Evolutionary conservation across 495 filamentous ascomycete genomes (phyloP).

Genomic region (Neurospora hispaniola): DNA sequence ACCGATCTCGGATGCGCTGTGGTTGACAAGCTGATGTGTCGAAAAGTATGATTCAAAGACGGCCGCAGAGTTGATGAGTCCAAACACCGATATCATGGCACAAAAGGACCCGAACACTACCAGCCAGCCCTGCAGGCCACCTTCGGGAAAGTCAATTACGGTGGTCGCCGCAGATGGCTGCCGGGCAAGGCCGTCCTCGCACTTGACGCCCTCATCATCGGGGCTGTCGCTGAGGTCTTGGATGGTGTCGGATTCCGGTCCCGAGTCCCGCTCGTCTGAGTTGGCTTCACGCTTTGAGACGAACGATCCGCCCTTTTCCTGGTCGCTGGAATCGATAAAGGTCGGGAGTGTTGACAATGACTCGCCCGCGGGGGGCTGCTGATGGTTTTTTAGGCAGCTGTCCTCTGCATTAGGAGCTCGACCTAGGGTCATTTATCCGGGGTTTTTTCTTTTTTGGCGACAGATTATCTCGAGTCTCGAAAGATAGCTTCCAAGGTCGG

Average conservation of each 20-base stretch:
- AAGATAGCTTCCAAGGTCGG: not conserved
- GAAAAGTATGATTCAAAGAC: constrained; percentile 54
- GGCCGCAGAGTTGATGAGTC: constrained; percentile 52
- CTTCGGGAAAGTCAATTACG: constrained; percentile 44
- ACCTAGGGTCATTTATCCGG: constrained; percentile 16
- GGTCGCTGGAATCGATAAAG: constrained; percentile 2
- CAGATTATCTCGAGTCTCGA: not conserved
- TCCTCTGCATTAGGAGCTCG: constrained; percentile 27
- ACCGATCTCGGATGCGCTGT: constrained; percentile 46
- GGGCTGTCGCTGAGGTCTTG: not conserved
- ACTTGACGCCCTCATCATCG: not conserved
- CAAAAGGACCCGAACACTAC: constrained; percentile 51
- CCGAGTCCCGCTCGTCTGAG: constrained; percentile 1
- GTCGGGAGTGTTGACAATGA: constrained; percentile 1
- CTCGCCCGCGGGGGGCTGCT: constrained; percentile 6
- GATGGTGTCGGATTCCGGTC: not conserved
- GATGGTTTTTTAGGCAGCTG: constrained; percentile 33
- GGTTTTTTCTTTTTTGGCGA: not conserved
- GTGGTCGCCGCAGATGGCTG: constrained; percentile 12
- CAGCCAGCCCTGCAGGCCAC: constrained; percentile 49
- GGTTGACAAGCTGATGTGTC: constrained; percentile 44
- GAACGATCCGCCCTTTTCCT: constrained; percentile 1
- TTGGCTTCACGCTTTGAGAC: not conserved
- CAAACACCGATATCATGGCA: constrained; percentile 53
- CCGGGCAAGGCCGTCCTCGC: not conserved